Conservation (phyloP, 176 grass and related monocot species). For the Oryza rufipogon region DNA sequence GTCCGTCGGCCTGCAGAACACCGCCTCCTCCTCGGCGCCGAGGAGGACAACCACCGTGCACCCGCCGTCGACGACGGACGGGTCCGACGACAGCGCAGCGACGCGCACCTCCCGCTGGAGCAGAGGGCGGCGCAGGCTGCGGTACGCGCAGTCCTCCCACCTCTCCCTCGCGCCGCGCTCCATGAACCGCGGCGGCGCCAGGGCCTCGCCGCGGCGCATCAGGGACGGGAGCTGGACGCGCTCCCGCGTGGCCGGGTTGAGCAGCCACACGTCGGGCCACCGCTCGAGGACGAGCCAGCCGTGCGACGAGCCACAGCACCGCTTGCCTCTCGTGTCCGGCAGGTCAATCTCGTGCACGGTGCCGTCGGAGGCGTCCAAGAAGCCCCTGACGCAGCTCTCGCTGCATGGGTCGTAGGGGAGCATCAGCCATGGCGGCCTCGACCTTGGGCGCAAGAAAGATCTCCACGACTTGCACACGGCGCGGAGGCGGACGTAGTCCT, state of each 20-base stretch:
- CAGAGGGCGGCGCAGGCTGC: not conserved
- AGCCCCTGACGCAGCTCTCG: not conserved
- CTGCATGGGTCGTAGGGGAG: conserved; percentile 36
- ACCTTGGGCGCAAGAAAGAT: not conserved
- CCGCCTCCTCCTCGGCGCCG: not conserved
- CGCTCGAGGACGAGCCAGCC: conserved; percentile 33
- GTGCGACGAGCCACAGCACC: conserved; percentile 28
- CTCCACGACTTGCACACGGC: conserved; percentile 15
- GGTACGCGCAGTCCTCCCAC: conserved; percentile 18
- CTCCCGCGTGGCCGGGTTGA: conserved; percentile 36
- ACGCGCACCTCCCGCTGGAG: not conserved
- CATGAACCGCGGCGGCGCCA: conserved; percentile 1
- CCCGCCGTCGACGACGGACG: not conserved
- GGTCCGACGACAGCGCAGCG: conserved; percentile 9
- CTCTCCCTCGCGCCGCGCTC: conserved; percentile 1
- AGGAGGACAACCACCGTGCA: conserved; percentile 15
- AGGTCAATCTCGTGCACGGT: conserved; percentile 34
- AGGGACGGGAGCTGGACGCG: conserved; percentile 35
- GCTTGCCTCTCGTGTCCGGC: conserved; percentile 18
- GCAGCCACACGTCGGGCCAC: conserved; percentile 38
- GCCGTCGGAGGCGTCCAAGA: conserved; percentile 36
- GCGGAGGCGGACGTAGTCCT: conserved; percentile 37
- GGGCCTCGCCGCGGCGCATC: not conserved
- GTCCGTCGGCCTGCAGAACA: not conserved
- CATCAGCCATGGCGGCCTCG: conserved; percentile 36